Evolutionary conservation across 2,329 filamentous ascomycete genomes (phyloP).

Genomic region (Eutypa lata): DNA sequence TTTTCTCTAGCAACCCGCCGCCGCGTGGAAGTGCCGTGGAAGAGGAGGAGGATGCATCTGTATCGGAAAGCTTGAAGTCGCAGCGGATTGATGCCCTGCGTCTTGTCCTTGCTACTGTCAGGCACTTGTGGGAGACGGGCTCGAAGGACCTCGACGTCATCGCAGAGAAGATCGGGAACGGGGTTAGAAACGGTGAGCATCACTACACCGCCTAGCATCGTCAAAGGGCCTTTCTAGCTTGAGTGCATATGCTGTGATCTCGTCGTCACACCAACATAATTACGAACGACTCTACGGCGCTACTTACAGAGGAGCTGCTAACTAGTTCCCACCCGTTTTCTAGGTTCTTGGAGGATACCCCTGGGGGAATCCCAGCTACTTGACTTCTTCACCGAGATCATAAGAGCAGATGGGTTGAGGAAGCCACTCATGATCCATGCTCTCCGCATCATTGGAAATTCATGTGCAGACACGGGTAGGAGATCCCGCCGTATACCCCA

Average conservation of each 20-base stretch:
- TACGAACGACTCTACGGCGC: too few relatives aligned
- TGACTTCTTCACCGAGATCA: slow-evolving; percentile 50
- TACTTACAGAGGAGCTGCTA: background rate
- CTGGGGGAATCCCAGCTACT: slow-evolving; percentile 57
- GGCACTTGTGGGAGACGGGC: background rate
- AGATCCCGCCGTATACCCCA: background rate
- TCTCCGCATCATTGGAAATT: slow-evolving; percentile 59
- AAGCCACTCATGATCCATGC: slow-evolving; percentile 49
- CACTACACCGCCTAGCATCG: too few relatives aligned
- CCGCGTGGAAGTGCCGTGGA: background rate
- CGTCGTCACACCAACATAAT: too few relatives aligned
- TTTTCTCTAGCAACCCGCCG: background rate
- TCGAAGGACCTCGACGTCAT: background rate
- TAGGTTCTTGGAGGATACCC: slow-evolving; percentile 55
- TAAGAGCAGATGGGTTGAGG: slow-evolving; percentile 36
- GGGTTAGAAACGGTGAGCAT: background rate
- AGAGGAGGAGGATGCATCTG: background rate
- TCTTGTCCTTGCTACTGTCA: background rate
- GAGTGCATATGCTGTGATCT: too few relatives aligned
- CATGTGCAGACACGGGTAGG: slow-evolving; percentile 58
- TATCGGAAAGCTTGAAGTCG: background rate
- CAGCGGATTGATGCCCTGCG: background rate
- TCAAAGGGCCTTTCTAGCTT: too few relatives aligned
- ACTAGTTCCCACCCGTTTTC: slow-evolving; percentile 10
- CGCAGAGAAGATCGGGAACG: background rate